These are phyloP conservation scores for Ceratocystis diversiconidia DNA, from an alignment of 2,329 filamentous ascomycete species.

Conservation along the genomic window DNA sequence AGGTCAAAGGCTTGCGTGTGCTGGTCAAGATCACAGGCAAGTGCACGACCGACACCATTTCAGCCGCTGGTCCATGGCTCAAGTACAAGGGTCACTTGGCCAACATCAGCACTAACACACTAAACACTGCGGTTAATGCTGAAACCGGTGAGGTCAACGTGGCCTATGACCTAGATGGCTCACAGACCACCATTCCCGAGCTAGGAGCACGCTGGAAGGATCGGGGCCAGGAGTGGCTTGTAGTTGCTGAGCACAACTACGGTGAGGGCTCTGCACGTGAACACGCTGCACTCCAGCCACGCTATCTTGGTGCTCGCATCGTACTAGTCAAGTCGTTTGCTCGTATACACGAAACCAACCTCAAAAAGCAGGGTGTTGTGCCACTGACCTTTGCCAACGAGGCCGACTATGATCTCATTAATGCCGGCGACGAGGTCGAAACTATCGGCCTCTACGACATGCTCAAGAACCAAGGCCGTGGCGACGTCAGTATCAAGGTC, in stretches of 20 bases:
- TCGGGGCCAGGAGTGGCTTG: slow-evolving; percentile 66
- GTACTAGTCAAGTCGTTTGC: slow-evolving; percentile 81
- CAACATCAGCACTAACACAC: slow-evolving; percentile 94
- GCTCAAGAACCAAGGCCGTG: slow-evolving; percentile 61
- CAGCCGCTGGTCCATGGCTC: slow-evolving; percentile 88
- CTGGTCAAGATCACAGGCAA: slow-evolving; percentile 95
- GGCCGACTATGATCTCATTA: slow-evolving; percentile 71
- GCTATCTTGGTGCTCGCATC: slow-evolving; percentile 75
- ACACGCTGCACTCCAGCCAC: slow-evolving; percentile 77
- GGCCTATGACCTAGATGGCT: slow-evolving; percentile 75
- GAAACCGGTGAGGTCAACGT: slow-evolving; percentile 85
- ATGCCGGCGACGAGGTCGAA: slow-evolving; percentile 66
- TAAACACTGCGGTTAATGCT: slow-evolving; percentile 87
- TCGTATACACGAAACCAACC: slow-evolving; percentile 85
- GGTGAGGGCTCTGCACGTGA: slow-evolving; percentile 81
- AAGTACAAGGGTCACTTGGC: slow-evolving; percentile 99
- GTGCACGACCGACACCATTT: slow-evolving; percentile 98
- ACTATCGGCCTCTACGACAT: slow-evolving; percentile 77
- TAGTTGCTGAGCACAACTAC: slow-evolving; percentile 96
- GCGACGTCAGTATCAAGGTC: slow-evolving; percentile 56
- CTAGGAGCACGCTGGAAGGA: slow-evolving; percentile 74
- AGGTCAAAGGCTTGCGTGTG: slow-evolving; percentile 66
- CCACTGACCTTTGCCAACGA: slow-evolving; percentile 84
- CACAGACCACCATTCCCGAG: slow-evolving; percentile 65
- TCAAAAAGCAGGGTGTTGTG: slow-evolving; percentile 96